phyloP scores from a whole-genome alignment of 805 yeast species.

The Kodamaea fukazawae region DNA sequence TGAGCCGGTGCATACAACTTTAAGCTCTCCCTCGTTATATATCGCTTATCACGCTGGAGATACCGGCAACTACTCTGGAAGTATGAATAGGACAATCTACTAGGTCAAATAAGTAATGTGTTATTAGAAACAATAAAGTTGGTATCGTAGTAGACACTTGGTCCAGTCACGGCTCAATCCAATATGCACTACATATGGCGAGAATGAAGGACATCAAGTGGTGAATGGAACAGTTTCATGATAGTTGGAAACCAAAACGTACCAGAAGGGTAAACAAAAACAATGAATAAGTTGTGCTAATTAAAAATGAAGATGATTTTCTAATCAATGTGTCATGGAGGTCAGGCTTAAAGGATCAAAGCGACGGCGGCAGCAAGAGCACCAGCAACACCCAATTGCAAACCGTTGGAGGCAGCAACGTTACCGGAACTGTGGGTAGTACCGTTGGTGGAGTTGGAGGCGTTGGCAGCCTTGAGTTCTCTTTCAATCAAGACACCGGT shows the following conservation, averaged over 20 bases:
- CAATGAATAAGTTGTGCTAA: conserved; percentile 1
- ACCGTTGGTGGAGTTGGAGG: conserved; percentile 21
- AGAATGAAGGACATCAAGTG: neutral
- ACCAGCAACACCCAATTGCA: conserved; percentile 35
- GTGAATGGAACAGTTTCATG: conserved; percentile 3
- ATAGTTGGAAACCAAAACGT: conserved; percentile 1
- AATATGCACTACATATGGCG: conserved; percentile 6
- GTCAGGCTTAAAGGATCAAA: conserved; percentile 38
- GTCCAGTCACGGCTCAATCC: neutral
- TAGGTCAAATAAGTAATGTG: too few relatives aligned
- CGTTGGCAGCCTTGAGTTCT: conserved; percentile 16
- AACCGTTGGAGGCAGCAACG: conserved; percentile 19
- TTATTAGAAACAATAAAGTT: too few relatives aligned
- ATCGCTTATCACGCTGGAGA: too few relatives aligned
- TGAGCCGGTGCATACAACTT: too few relatives aligned
- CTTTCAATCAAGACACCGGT: conserved; percentile 9
- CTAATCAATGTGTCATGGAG: neutral
- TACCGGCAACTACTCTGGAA: too few relatives aligned
- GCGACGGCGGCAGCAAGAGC: conserved; percentile 52
- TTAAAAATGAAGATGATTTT: conserved; percentile 4
- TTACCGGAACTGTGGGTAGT: conserved; percentile 20
- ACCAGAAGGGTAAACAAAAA: neutral
- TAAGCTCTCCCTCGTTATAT: too few relatives aligned
- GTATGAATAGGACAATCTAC: too few relatives aligned
- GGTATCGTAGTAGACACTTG: too few relatives aligned